Conservation (phyloP, 225 moss, liverwort and hornwort species). For the Thuidium tamariscinum region DNA sequence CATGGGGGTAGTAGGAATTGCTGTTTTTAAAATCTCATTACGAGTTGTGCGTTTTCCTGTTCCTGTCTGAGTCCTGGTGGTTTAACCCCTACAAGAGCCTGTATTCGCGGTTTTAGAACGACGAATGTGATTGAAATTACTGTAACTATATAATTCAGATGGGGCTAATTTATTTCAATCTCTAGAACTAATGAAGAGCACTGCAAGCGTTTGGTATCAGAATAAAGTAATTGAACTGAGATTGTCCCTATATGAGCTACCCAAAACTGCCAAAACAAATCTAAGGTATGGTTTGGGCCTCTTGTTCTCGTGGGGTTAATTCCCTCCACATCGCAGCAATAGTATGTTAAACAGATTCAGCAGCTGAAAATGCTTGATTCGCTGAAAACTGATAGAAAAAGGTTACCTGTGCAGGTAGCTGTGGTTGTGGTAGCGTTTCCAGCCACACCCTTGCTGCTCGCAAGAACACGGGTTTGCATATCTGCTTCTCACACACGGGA, state of each 20-base stretch:
- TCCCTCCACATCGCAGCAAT: not conserved
- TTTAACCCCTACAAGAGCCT: not conserved
- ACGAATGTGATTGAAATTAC: not conserved
- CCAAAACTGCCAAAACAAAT: not conserved
- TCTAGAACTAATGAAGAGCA: not conserved
- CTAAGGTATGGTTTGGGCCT: not conserved
- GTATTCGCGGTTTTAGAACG: not conserved
- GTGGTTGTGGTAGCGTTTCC: slow-evolving; percentile 91
- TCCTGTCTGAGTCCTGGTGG: not conserved
- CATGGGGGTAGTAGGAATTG: not conserved
- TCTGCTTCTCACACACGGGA: slow-evolving; percentile 89
- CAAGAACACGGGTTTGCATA: slow-evolving; percentile 76
- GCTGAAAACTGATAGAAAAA: not conserved
- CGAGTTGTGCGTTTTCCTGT: not conserved
- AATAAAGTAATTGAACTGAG: not conserved
- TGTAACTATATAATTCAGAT: not conserved
- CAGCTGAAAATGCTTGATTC: not conserved
- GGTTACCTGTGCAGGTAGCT: slow-evolving; percentile 60
- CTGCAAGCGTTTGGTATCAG: not conserved
- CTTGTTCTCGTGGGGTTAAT: not conserved
- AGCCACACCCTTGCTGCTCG: slow-evolving; percentile 86
- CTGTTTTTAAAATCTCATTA: not conserved
- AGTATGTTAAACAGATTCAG: not conserved
- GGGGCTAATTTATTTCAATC: not conserved
- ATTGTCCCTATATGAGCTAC: not conserved